Base-by-base conservation (phyloP, 2,329 filamentous ascomycete species). In the Gliomastix tumulicola region DNA sequence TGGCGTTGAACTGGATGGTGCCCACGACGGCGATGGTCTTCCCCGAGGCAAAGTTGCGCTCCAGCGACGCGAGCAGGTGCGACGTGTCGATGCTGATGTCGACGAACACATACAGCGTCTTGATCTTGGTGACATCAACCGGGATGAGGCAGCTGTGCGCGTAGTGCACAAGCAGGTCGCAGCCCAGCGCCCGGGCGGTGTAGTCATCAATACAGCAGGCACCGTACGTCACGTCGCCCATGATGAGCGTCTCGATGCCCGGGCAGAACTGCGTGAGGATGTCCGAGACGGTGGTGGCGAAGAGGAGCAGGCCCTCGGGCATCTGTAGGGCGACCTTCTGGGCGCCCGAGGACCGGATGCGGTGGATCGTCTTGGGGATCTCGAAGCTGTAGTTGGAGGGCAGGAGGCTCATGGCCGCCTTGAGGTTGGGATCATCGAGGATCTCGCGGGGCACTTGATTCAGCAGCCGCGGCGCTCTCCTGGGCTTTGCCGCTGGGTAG, bases 191-290 rank as follows among this genome's bases (percentile, higher is more conserved):
- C 31, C 90, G 74, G 2, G 92, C 94, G 0, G 92, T 98, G 63
- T 94, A 98, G 63, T 98, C 92, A 57, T 98, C 92, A 50, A 98
- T 96, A 56, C 92, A 98, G 68, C 92, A 98, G 17, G 92, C 92
- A 44, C 92, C 92, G 58, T 98, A 98, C 2, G 92, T 98, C 30
- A 98, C 92, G 57, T 98, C 92, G 42, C 92, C 92, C 92, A 98
- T 98, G 59, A 98, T 98, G 37, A 97, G 71, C 3, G 90, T 97
- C 57, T 94, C 87, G 28, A 84, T 83, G 2, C 85, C 88, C 0
- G 88, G 84, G 54, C 92, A 98, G 66, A 98, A 98, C 55, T 89
- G 84, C 1, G 85, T 87, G 33, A 98, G 69, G 50, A 98, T 97
- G 56, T 98, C 92, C 4, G 92, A 95, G 48, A 98, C 90, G 23